phyloP scores from a whole-genome alignment of 1,284 basidiomycete genomes.

The Pterula multifida region DNA sequence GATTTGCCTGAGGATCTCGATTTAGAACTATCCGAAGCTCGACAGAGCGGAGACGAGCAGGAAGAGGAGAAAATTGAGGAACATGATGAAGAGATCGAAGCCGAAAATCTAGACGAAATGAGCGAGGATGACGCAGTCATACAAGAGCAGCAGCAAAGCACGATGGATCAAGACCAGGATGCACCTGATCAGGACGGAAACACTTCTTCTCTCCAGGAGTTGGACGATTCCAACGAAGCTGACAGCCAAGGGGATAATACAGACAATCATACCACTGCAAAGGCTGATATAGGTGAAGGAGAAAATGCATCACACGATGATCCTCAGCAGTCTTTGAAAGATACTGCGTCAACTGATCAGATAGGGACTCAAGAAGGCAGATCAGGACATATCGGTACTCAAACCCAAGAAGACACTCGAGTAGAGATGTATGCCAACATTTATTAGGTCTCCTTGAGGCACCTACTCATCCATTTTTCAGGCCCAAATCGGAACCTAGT shows the following conservation, averaged over 20 bases:
- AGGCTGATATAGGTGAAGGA: not conserved
- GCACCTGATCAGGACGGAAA: not conserved
- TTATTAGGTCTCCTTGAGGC: too few species aligned
- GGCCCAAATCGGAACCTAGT: constrained; percentile 13
- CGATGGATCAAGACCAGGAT: constrained; percentile 12
- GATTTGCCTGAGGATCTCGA: constrained; percentile 11
- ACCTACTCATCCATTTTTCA: too few species aligned
- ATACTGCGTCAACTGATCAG: constrained; percentile 20
- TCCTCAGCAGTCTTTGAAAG: constrained; percentile 4
- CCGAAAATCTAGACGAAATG: constrained; percentile 13
- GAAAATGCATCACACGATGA: not conserved
- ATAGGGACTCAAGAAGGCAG: constrained; percentile 19
- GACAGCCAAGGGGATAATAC: not conserved
- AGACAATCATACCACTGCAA: not conserved
- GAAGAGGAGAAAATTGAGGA: constrained; percentile 10
- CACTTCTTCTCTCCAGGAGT: not conserved
- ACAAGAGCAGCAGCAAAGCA: constrained; percentile 15
- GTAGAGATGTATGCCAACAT: constrained; percentile 19
- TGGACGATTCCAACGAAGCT: not conserved
- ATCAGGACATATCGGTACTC: constrained; percentile 17
- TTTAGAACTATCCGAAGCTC: constrained; percentile 13
- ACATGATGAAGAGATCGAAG: constrained; percentile 5
- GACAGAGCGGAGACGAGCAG: constrained; percentile 12
- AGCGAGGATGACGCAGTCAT: too few species aligned
- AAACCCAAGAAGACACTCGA: constrained; percentile 4